Evolutionary conservation across 106 monocot species (phyloP), one percentile per base, ranked within the genome.

Genomic region (Dioscorea alata): DNA sequence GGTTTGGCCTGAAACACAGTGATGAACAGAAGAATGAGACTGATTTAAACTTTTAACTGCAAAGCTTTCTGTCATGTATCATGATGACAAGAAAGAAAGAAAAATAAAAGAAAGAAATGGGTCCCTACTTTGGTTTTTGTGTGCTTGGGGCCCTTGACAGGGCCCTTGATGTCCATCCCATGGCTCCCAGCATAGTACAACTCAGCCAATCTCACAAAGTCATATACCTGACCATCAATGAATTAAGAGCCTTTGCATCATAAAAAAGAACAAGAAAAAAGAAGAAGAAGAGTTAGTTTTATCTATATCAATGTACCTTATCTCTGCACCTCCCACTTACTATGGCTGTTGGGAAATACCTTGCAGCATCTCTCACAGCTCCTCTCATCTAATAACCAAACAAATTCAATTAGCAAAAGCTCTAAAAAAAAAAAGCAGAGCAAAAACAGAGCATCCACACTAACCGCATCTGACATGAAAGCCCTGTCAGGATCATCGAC

Each of bases 151-250:
- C 59, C 63, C 86, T 80, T 86, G 62, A 91, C 62, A 65, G 67
- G 48, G 23, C 59, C 63, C 86, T 80, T 86, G 62, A 91, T 91
- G 68, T 91, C 91, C 91, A 42, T 42, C 9, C 42, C 42, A 42
- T 93, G 93, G 77, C 93, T 93, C 8, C 93, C 93, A 16, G 93
- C 93, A 23, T 93, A 93, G 81, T 89, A 93, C 13, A 93, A 63
- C 79, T 93, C 93, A 21, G 86, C 69, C 23, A 93, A 49, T 50
- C 66, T 65, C 48, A 93, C 93, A 61, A 94, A 94, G 51, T 75
- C 61, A 33, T 80, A 82, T 23, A 93, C 92, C 88, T 93, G 48
- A 57, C 60, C 35, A 49, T 31, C 19, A 49, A 32, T 8, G 13
- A 60, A 9, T 23, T 25, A 22, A 25, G 4, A 25, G 60, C 2